Evolutionary conservation across 176 grass and related monocot genomes (phyloP), one percentile per base, ranked within the genome.

Genomic region (Triticum urartu): DNA sequence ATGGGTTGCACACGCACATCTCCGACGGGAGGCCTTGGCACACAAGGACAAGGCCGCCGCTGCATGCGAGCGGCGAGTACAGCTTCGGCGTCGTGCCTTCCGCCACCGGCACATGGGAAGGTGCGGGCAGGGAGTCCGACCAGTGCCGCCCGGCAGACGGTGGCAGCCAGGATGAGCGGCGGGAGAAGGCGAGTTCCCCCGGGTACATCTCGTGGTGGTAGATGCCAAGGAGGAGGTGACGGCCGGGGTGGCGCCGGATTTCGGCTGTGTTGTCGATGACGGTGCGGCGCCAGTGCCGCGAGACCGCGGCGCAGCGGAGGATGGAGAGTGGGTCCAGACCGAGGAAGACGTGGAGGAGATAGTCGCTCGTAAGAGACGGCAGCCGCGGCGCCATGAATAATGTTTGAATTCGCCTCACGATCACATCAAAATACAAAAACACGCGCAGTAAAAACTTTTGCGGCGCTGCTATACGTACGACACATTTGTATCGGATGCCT

Each of bases 271-370:
- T 34, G 38, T 75, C 36, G 15, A 32, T 30, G 35, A 83, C 24
- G 54, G 22, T 54, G 54, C 22, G 54, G 20, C 38, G 82, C 70
- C 82, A 64, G 17, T 75, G 25, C 69, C 24, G 61, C 1, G 35
- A 74, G 4, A 74, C 54, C 14, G 81, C 54, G 81, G 24, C 70
- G 70, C 71, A 84, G 5, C 71, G 70, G 58, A 35, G 9, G 4
- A 47, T 64, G 4, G 36, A 48, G 2, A 56, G 18, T 0, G 38
- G 82, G 24, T 75, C 25, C 6, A 75, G 58, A 9, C 11, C 3
- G 56, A 64, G 15, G 36, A 84, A 75, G 24, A 84, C 82, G 54
- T 84, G 82, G 13, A 84, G 32, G 69, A 84, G 81, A 36, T 54
- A 42, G 34, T 75, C 82, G 56, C 7, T 43, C 22, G 68, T 8